Percentiles rank a stretch among this genome's conserved stretches.
Conservation (phyloP, 2,329 filamentous ascomycete species). For the Dothistroma pini region DNA sequence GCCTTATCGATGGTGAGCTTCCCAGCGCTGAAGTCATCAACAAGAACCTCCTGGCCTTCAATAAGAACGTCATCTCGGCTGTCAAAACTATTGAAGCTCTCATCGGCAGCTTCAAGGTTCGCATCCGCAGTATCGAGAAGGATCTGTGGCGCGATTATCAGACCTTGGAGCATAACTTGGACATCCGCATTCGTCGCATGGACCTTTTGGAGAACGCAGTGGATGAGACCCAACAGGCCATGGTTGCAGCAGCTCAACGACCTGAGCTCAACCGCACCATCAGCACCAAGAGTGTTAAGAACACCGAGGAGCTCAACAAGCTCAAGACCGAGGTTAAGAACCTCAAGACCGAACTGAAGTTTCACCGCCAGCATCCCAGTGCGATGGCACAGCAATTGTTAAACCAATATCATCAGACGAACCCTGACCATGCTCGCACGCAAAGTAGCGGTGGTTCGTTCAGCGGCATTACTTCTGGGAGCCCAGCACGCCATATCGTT, state of each 20-base stretch:
- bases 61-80: slow-evolving; percentile 80
- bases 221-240: slow-evolving; percentile 55
- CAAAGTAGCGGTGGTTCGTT: slow-evolving; percentile 19
- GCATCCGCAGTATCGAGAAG: slow-evolving; percentile 81
- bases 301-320: slow-evolving; percentile 54
- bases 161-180: slow-evolving; percentile 74
- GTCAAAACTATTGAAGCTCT: slow-evolving; percentile 83
- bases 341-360: slow-evolving; percentile 60
- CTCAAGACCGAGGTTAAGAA: slow-evolving; percentile 59
- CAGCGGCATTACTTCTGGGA: slow-evolving; percentile 13
- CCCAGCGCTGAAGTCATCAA: slow-evolving; percentile 82
- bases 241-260: slow-evolving; percentile 19
- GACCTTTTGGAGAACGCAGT: slow-evolving; percentile 81
- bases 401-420: slow-evolving; percentile 28
- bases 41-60: slow-evolving; percentile 81
- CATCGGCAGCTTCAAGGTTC: slow-evolving; percentile 70
- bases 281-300: slow-evolving; percentile 39
- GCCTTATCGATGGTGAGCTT: slow-evolving; percentile 80
- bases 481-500: slow-evolving; percentile 43
- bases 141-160: slow-evolving; percentile 92
- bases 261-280: slow-evolving; percentile 34
- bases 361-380: slow-evolving; percentile 51
- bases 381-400: slow-evolving; percentile 35
- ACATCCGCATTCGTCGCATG: slow-evolving; percentile 75
- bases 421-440: slow-evolving; percentile 22